phyloP scores from a whole-genome alignment of 441 rosid genomes.

The Erodium moschatum region DNA sequence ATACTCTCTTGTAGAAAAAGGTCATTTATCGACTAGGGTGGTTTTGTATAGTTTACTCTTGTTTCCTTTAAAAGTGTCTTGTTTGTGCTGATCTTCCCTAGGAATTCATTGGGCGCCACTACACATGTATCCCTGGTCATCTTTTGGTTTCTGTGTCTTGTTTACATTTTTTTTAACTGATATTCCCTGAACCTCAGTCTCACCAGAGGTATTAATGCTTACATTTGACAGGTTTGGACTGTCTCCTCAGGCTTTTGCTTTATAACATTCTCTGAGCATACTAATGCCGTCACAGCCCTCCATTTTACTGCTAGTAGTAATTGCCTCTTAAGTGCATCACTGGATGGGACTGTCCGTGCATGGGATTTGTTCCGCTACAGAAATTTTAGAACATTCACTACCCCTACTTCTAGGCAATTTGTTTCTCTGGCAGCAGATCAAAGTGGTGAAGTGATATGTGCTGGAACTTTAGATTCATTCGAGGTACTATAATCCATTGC shows the following conservation, averaged over 20 bases:
- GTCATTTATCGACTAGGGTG: neutral
- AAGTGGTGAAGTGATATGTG: conserved; percentile 93
- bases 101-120: neutral
- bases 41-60: neutral
- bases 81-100: neutral
- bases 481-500: conserved; percentile 44
- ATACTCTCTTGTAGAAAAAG: neutral
- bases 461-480: conserved; percentile 89
- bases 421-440: conserved; percentile 90
- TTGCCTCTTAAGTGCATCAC: conserved; percentile 81
- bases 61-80: neutral
- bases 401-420: conserved; percentile 90
- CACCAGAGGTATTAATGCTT: conserved; percentile 18
- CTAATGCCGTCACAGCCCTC: conserved; percentile 83
- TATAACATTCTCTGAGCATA: conserved; percentile 89
- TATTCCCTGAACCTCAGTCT: neutral
- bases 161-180: neutral
- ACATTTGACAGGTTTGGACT: conserved; percentile 66
- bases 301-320: conserved; percentile 92
- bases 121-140: neutral
- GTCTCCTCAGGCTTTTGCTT: conserved; percentile 89
- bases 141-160: neutral
- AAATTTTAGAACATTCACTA: conserved; percentile 86
- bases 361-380: conserved; percentile 95
- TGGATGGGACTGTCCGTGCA: conserved; percentile 97